These are phyloP conservation scores for Podila minutissima DNA, from an alignment of 192 early-diverging fungal genomes.

Conservation along the genomic window DNA sequence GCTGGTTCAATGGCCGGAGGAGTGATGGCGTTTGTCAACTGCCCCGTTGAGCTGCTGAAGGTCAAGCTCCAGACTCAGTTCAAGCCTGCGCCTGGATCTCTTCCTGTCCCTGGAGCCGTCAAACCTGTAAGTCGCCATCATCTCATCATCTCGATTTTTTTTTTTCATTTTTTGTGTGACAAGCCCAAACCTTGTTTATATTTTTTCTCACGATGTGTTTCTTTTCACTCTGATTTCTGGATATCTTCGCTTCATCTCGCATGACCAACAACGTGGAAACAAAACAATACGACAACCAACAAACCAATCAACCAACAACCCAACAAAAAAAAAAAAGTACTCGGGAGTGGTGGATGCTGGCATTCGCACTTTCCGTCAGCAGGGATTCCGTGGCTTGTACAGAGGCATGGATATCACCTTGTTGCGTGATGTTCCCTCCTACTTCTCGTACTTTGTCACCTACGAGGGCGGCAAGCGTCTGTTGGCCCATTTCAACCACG, in stretches of 20 bases:
- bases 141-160: slow-evolving; percentile 3
- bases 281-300: too few relatives aligned
- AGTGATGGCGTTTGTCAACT: slow-evolving; percentile 78
- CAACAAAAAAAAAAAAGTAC: slow-evolving; percentile 62
- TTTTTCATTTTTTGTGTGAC: neutral
- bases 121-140: slow-evolving; percentile 40
- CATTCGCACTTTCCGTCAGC: slow-evolving; percentile 75
- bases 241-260: too few relatives aligned
- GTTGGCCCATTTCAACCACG: slow-evolving; percentile 64
- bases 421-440: slow-evolving; percentile 91
- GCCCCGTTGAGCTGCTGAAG: slow-evolving; percentile 75
- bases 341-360: slow-evolving; percentile 92
- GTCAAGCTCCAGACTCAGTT: slow-evolving; percentile 76
- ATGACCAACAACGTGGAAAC: too few relatives aligned
- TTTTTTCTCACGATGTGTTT: neutral
- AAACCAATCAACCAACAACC: neutral
- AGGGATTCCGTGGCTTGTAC: slow-evolving; percentile 84
- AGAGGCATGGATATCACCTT: slow-evolving; percentile 92
- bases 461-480: slow-evolving; percentile 86
- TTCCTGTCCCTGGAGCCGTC: slow-evolving; percentile 9
- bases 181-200: neutral
- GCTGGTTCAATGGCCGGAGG: slow-evolving; percentile 70
- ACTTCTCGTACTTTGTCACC: slow-evolving; percentile 90
- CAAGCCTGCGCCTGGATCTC: slow-evolving; percentile 16
- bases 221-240: neutral